Evolutionary conservation across 345 rosid species (phyloP).

Genomic region (Citrus sp.): DNA sequence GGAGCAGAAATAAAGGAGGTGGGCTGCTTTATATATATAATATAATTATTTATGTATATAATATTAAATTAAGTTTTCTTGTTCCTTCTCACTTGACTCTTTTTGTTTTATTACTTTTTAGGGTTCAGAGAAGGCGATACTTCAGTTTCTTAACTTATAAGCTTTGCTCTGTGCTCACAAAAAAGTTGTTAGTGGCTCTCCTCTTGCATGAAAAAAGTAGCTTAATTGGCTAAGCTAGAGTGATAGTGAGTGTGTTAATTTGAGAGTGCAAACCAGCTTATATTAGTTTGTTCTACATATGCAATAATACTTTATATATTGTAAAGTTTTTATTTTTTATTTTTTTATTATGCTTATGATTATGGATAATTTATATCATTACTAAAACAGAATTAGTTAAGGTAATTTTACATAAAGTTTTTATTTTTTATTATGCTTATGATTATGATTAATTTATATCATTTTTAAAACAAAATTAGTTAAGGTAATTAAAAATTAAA

Average conservation of each 20-base stretch:
- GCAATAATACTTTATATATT: background rate
- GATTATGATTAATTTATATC: background rate
- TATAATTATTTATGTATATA: background rate
- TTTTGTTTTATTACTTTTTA: constrained; percentile 62
- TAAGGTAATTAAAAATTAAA: constrained; percentile 9
- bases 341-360: background rate
- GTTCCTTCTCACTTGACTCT: constrained; percentile 39
- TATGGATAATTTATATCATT: background rate
- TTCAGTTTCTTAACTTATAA: constrained; percentile 43
- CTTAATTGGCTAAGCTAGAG: background rate
- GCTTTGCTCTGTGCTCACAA: constrained; percentile 22
- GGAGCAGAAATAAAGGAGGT: constrained; percentile 52
- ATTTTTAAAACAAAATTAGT: background rate
- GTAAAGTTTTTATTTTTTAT: background rate
- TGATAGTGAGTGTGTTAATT: background rate
- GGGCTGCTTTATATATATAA: constrained; percentile 52
- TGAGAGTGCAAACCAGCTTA: constrained; percentile 23
- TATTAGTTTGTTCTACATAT: constrained; percentile 14
- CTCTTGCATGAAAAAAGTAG: constrained; percentile 24
- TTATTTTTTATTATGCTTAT: background rate
- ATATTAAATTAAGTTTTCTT: constrained; percentile 26
- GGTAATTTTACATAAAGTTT: background rate
- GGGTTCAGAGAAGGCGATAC: constrained; percentile 36
- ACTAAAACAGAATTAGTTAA: background rate
- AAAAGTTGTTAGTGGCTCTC: constrained; percentile 13